Evolutionary conservation across 345 rosid species (phyloP).

Genomic region (Viola odorata): DNA sequence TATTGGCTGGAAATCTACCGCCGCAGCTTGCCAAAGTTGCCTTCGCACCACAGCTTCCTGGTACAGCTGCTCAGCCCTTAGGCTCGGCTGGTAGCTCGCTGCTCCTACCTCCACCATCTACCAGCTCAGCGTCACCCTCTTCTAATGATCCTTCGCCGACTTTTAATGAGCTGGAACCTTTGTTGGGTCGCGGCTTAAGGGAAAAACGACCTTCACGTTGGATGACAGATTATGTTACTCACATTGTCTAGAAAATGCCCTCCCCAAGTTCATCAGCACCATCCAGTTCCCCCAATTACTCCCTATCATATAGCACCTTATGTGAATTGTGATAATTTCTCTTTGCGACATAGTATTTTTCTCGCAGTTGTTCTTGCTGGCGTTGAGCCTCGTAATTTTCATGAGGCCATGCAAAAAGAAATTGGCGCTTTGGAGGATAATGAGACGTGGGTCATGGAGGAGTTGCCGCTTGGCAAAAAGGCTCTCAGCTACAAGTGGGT

Average conservation of each 20-base stretch:
- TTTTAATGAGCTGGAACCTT: too few species aligned
- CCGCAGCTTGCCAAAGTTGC: too few species aligned
- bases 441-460: too few species aligned
- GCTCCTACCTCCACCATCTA: too few species aligned
- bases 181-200: too few species aligned
- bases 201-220: too few species aligned
- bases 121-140: too few species aligned
- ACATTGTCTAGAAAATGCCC: not conserved
- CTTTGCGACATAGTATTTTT: not conserved
- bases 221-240: not conserved
- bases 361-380: not conserved
- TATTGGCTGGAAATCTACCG: too few species aligned
- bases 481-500: not conserved
- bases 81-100: too few species aligned
- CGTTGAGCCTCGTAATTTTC: not conserved
- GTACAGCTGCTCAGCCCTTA: too few species aligned
- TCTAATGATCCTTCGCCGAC: too few species aligned
- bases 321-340: not conserved
- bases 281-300: not conserved
- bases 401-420: not conserved
- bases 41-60: too few species aligned
- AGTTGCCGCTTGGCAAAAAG: not conserved
- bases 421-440: not conserved
- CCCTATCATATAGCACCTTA: not conserved
- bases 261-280: not conserved